Evolutionary conservation across 1,284 basidiomycete genomes (phyloP).

Genomic region (Agroathelia rolfsii): DNA sequence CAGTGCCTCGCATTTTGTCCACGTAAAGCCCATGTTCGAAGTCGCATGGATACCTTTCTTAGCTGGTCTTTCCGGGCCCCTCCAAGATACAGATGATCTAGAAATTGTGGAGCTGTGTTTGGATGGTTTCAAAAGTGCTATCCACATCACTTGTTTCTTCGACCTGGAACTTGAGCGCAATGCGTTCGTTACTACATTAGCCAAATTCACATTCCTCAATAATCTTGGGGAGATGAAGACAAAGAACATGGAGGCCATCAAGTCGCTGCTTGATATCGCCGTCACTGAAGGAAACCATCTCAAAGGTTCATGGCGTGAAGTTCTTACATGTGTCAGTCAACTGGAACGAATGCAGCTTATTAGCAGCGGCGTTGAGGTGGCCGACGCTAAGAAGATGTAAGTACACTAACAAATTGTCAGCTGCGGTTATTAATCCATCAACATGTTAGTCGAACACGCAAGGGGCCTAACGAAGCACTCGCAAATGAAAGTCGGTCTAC

Average conservation of each 20-base stretch:
- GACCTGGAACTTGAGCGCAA: slow-evolving; percentile 93
- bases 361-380: slow-evolving; percentile 75
- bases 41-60: slow-evolving; percentile 97
- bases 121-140: slow-evolving; percentile 90
- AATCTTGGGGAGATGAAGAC: slow-evolving; percentile 97
- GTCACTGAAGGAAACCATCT: slow-evolving; percentile 90
- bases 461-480: slow-evolving; percentile 83
- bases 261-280: slow-evolving; percentile 85
- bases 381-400: slow-evolving; percentile 58
- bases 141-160: slow-evolving; percentile 89
- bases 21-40: slow-evolving; percentile 96
- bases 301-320: slow-evolving; percentile 93
- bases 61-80: slow-evolving; percentile 83
- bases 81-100: slow-evolving; percentile 88
- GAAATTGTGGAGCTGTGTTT: slow-evolving; percentile 88
- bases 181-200: slow-evolving; percentile 95
- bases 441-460: slow-evolving; percentile 47
- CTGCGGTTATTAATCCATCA: slow-evolving; percentile 10
- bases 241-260: slow-evolving; percentile 98
- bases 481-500: slow-evolving; percentile 95
- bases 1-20: slow-evolving; percentile 89
- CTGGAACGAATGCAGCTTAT: slow-evolving; percentile 97
- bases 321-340: slow-evolving; percentile 92
- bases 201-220: slow-evolving; percentile 93
- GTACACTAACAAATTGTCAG: neutral